Evolutionary conservation across 2,329 filamentous ascomycete species (phyloP), one percentile per base, ranked within the genome.

Genomic region (Aspergillus oerlinghausenensis): DNA sequence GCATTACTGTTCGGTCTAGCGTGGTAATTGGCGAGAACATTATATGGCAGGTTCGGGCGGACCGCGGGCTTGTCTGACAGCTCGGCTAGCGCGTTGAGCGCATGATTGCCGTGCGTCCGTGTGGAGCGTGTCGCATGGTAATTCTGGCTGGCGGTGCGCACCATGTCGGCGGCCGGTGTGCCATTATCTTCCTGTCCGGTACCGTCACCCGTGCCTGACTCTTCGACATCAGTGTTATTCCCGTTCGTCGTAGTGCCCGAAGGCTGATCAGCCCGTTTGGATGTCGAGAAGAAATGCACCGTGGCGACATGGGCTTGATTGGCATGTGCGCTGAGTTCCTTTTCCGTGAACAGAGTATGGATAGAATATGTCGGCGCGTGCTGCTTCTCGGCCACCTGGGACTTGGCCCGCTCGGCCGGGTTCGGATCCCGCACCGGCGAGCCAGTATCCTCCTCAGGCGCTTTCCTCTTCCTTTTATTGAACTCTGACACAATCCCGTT

Each of bases 281-380:
- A 82, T 55, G 83, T 82, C 55, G 82, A 79, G 69, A 87, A 85
- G 71, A 79, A 79, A 60, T 79, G 77, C 3, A 81, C 78, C 0
- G 85, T 81, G 4, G 84, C 84, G 29, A 82, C 76, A 51, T 84
- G 82, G 3, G 85, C 85, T 49, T 81, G 79, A 63, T 85, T 85
- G 58, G 83, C 84, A 55, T 84, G 82, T 68, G 84, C 76, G 52
- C 80, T 80, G 53, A 88, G 79, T 69, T 88, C 85, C 73, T 87
- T 87, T 59, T 88, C 84, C 3, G 84, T 87, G 67, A 88, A 88
- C 17, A 88, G 76, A n/a, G 81, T 79, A 55, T 86, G 80, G 55
- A 88, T 79, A 7, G 82, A 85, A 71, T 85, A 86, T 4, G 80
- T 76, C 1, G 83, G 77, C 7, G 83, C 80, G 60, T 82, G 80